These are phyloP conservation scores for Dactylellina sp. DNA, from an alignment of 2,329 filamentous ascomycete genomes.

Conservation along the genomic window DNA sequence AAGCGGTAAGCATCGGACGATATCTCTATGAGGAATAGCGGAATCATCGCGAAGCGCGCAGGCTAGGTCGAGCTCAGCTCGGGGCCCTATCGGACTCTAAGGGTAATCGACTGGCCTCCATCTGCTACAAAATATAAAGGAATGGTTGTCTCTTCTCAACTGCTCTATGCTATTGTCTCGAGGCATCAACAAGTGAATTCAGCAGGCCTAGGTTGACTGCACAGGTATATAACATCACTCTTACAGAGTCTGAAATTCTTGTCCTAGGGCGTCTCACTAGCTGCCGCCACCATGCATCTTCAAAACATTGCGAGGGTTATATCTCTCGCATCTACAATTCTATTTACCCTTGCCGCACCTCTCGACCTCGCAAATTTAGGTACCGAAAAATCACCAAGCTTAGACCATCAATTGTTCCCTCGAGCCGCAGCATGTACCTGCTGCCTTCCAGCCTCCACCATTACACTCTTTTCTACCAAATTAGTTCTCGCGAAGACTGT, in stretches of 20 bases:
- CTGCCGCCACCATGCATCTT: neutral
- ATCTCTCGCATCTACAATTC: neutral
- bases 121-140: no score
- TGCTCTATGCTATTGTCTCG: no score
- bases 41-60: no score
- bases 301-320: neutral
- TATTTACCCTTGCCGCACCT: neutral
- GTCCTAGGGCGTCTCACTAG: neutral
- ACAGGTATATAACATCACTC: neutral
- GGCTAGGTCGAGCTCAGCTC: no score
- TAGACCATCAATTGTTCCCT: slow-evolving; percentile 19
- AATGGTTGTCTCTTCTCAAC: no score
- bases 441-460: slow-evolving; percentile 23
- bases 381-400: slow-evolving; percentile 2
- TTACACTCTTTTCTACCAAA: slow-evolving; percentile 22
- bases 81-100: no score
- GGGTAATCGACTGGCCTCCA: no score
- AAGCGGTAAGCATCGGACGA: neutral
- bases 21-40: neutral
- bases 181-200: no score
- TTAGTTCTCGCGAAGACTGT: slow-evolving; percentile 2
- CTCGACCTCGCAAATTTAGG: slow-evolving; percentile 11
- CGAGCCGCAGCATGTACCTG: slow-evolving; percentile 28
- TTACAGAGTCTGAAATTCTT: neutral
- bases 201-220: no score